Percentiles rank a stretch among this genome's conserved stretches.
Conservation (phyloP, 2,329 filamentous ascomycete genomes). For the Lasiodiplodia gonubiensis region DNA sequence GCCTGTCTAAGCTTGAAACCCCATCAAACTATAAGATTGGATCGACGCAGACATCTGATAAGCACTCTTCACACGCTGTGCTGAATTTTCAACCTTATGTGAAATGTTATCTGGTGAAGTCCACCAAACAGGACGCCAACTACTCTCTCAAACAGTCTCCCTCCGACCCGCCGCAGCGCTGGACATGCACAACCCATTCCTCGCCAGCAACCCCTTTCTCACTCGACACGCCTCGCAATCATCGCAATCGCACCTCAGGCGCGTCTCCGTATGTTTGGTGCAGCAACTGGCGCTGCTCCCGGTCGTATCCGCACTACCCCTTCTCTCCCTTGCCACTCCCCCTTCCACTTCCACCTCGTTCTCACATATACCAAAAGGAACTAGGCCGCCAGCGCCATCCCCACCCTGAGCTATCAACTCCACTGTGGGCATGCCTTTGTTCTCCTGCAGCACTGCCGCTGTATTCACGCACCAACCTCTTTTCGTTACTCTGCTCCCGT, state of each 20-base stretch:
- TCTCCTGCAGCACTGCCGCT: background rate
- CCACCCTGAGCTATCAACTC: no score
- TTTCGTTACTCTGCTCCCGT: background rate
- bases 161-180: constrained; percentile 1
- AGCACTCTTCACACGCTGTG: background rate
- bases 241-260: constrained; percentile 22
- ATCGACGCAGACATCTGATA: background rate
- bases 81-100: background rate
- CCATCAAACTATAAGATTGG: background rate
- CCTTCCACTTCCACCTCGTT: background rate
- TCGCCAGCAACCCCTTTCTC: constrained; percentile 4
- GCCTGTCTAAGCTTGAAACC: background rate
- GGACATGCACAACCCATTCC: constrained; percentile 22
- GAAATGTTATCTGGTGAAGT: no score
- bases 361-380: background rate
- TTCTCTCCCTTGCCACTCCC: background rate
- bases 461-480: background rate
- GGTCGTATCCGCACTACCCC: background rate
- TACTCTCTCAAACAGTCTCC: constrained; percentile 13
- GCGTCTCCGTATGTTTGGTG: constrained; percentile 1
- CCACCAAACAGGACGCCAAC: background rate
- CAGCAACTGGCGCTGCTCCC: background rate
- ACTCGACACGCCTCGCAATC: constrained; percentile 21
- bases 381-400: background rate
- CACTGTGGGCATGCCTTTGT: no score